phyloP scores from a whole-genome alignment of 2,329 filamentous ascomycete genomes.

The Colletotrichum sansevieriae region DNA sequence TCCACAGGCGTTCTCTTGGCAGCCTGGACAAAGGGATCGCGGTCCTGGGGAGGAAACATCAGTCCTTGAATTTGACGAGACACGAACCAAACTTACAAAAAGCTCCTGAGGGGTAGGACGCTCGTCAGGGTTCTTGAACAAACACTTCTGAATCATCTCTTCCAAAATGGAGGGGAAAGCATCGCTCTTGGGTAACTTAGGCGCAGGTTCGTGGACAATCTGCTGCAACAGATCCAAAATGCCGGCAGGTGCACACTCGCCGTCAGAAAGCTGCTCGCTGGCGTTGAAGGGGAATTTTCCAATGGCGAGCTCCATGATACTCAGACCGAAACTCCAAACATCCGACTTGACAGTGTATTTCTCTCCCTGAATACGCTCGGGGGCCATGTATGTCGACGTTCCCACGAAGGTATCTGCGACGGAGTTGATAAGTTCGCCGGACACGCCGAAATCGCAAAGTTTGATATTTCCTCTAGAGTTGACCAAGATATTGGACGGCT shows the following conservation, averaged over 20 bases:
- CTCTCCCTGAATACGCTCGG: slow-evolving; percentile 95
- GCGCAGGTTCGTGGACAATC: slow-evolving; percentile 96
- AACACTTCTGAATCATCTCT: slow-evolving; percentile 96
- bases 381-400: slow-evolving; percentile 99
- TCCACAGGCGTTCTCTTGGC: slow-evolving; percentile 97
- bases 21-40: slow-evolving; percentile 93
- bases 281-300: slow-evolving; percentile 95
- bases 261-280: slow-evolving; percentile 77
- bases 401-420: slow-evolving; percentile 98
- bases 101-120: slow-evolving; percentile 94
- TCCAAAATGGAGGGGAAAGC: slow-evolving; percentile 96
- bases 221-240: slow-evolving; percentile 97
- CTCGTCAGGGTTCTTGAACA: slow-evolving; percentile 89
- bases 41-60: slow-evolving; percentile 71
- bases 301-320: slow-evolving; percentile 97
- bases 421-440: slow-evolving; percentile 96
- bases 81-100: slow-evolving; percentile 72
- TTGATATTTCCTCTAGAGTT: slow-evolving; percentile 97
- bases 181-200: slow-evolving; percentile 94
- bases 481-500: slow-evolving; percentile 96
- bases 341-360: slow-evolving; percentile 98
- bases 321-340: slow-evolving; percentile 97
- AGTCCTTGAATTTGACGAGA: neutral
- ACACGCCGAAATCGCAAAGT: slow-evolving; percentile 98
- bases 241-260: slow-evolving; percentile 87